phyloP scores from a whole-genome alignment of 192 early-diverging fungal species.

The Entomortierella parvispora region DNA sequence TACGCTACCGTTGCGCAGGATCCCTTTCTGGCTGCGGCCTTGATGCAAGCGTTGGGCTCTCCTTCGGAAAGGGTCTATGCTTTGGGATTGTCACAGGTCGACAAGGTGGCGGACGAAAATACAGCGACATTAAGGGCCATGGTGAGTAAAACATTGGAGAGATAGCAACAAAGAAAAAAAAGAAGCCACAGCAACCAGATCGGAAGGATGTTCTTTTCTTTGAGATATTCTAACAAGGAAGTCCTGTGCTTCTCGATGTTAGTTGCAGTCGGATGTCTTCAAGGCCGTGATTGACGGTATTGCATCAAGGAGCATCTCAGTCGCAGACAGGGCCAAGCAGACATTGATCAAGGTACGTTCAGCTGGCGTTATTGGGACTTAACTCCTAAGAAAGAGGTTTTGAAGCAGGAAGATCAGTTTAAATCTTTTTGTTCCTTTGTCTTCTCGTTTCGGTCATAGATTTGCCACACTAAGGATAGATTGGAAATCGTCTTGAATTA shows the following conservation, averaged over 20 bases:
- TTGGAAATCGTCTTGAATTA: conserved; percentile 12
- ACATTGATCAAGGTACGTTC: conserved; percentile 31
- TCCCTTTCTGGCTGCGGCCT: conserved; percentile 10
- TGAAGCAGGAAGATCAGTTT: no score
- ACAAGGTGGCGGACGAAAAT: conserved; percentile 21
- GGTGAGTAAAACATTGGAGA: conserved; percentile 3
- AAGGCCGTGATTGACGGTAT: conserved; percentile 21
- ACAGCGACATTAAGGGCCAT: background rate
- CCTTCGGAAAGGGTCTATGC: conserved; percentile 8
- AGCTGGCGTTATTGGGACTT: no score
- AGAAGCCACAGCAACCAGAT: no score
- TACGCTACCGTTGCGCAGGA: conserved; percentile 23
- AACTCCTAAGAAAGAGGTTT: no score
- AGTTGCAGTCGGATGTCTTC: conserved; percentile 30
- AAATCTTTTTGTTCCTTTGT: background rate
- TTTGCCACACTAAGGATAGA: conserved; percentile 16
- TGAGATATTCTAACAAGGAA: background rate
- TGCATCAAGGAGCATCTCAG: conserved; percentile 22
- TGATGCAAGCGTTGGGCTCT: conserved; percentile 20
- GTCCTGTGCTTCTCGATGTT: background rate
- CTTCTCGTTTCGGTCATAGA: background rate
- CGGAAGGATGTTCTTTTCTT: no score
- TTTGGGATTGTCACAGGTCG: conserved; percentile 34
- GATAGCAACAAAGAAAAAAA: no score
- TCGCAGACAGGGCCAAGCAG: conserved; percentile 36